Percentiles rank a stretch among this genome's conserved stretches.
Conservation (phyloP, 2,329 filamentous ascomycete species). For the Phyllosticta capitalensis region DNA sequence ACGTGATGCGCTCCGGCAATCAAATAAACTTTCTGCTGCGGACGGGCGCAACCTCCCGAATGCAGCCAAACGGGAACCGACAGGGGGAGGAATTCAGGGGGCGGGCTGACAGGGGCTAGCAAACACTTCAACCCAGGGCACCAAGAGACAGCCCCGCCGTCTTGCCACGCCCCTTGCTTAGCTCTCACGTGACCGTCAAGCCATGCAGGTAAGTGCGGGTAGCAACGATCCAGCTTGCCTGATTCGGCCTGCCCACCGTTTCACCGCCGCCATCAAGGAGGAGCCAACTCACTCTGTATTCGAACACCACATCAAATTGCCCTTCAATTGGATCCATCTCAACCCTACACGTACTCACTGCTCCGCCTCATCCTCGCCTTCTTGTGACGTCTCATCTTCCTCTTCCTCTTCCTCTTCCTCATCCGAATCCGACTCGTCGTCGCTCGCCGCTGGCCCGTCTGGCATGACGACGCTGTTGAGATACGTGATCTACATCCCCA, state of each 20-base stretch:
- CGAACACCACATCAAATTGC: constrained; percentile 1
- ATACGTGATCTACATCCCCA: constrained; percentile 36
- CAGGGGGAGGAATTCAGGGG: background rate
- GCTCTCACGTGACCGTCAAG: constrained; percentile 12
- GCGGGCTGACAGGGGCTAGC: background rate
- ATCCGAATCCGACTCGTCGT: constrained; percentile 16
- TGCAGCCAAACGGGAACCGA: background rate
- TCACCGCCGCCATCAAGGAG: constrained; percentile 15
- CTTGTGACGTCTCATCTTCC: constrained; percentile 10
- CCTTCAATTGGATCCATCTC: background rate
- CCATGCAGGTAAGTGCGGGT: constrained; percentile 12
- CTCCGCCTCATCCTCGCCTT: constrained; percentile 12
- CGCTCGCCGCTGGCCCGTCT: constrained; percentile 29
- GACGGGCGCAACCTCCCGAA: constrained; percentile 10
- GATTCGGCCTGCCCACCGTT: constrained; percentile 11
- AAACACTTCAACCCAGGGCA: background rate
- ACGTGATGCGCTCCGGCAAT: constrained; percentile 4
- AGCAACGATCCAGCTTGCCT: constrained; percentile 7
- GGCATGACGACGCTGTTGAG: constrained; percentile 43
- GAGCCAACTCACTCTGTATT: too few species aligned
- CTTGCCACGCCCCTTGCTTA: constrained; percentile 1
- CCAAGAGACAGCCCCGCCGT: background rate
- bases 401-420: constrained; percentile 13
- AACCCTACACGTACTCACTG: background rate
- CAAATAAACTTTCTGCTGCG: constrained; percentile 11